Evolutionary conservation across 208 protist species (phyloP).

Genomic region (Porcisia hertigi): DNA sequence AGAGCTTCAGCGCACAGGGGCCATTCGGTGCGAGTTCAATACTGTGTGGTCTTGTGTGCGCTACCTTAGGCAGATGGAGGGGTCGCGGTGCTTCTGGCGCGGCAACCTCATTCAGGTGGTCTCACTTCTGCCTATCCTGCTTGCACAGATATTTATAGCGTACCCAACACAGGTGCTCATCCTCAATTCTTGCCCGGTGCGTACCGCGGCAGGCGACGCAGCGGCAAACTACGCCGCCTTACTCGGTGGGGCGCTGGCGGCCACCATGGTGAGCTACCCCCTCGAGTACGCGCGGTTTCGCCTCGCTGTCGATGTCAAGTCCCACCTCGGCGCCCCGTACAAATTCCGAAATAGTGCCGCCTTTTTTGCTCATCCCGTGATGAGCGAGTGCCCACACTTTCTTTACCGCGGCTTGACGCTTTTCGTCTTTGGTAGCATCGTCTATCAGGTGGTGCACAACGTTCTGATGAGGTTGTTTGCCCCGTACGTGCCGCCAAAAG

Average conservation of each 20-base stretch:
- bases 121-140: constrained; percentile 61
- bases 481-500: constrained; percentile 55
- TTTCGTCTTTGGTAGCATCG: constrained; percentile 64
- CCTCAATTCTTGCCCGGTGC: constrained; percentile 42
- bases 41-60: constrained; percentile 55
- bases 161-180: constrained; percentile 59
- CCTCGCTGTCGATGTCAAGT: constrained; percentile 78
- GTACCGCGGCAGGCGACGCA: constrained; percentile 45
- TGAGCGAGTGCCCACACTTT: constrained; percentile 73
- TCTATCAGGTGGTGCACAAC: constrained; percentile 57
- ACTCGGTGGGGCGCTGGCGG: constrained; percentile 48
- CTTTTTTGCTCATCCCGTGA: constrained; percentile 72
- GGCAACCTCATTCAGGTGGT: constrained; percentile 82
- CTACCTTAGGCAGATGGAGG: constrained; percentile 60
- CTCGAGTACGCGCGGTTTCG: constrained; percentile 82
- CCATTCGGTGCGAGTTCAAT: constrained; percentile 48
- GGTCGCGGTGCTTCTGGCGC: constrained; percentile 68
- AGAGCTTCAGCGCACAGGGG: constrained; percentile 64
- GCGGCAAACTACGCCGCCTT: constrained; percentile 50
- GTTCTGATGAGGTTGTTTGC: constrained; percentile 37
- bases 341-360: constrained; percentile 68
- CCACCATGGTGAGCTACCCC: constrained; percentile 68
- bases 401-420: constrained; percentile 73
- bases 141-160: constrained; percentile 74
- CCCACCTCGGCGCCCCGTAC: constrained; percentile 49